phyloP scores from a whole-genome alignment of 805 yeast species.

The Starmera dryadoides region DNA sequence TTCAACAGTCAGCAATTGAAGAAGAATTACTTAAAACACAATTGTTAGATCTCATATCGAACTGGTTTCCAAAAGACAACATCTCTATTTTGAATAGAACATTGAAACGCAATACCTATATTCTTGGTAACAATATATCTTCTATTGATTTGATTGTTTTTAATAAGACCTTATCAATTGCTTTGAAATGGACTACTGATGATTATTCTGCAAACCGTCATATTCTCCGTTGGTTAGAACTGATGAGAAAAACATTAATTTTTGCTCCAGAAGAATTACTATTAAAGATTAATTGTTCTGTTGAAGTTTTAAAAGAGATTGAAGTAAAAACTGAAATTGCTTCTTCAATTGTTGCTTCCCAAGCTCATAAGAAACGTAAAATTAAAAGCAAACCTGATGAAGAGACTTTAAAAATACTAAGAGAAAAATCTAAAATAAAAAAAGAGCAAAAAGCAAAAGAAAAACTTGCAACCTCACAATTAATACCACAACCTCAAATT shows the following conservation, averaged over 20 bases:
- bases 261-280: slow-evolving; percentile 48
- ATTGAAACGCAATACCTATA: slow-evolving; percentile 63
- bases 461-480: too few species aligned
- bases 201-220: slow-evolving; percentile 67
- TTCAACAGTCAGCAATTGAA: slow-evolving; percentile 26
- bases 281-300: slow-evolving; percentile 48
- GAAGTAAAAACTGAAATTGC: slow-evolving; percentile 44
- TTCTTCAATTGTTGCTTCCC: slow-evolving; percentile 21
- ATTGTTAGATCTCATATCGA: slow-evolving; percentile 68
- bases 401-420: slow-evolving; percentile 36
- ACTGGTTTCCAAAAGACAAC: slow-evolving; percentile 47
- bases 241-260: slow-evolving; percentile 63
- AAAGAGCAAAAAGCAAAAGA: slow-evolving; percentile 55
- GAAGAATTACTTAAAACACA: slow-evolving; percentile 72
- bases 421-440: slow-evolving; percentile 52
- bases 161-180: slow-evolving; percentile 54
- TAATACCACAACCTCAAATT: slow-evolving; percentile 45
- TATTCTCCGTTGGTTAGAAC: slow-evolving; percentile 86
- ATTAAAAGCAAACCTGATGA: slow-evolving; percentile 40
- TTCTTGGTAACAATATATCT: slow-evolving; percentile 61
- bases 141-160: slow-evolving; percentile 68
- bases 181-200: slow-evolving; percentile 46
- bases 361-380: slow-evolving; percentile 33
- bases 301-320: slow-evolving; percentile 68
- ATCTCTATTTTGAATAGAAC: slow-evolving; percentile 57